phyloP scores from a whole-genome alignment of 2,329 filamentous ascomycete species.

The Huntiella decipiens region DNA sequence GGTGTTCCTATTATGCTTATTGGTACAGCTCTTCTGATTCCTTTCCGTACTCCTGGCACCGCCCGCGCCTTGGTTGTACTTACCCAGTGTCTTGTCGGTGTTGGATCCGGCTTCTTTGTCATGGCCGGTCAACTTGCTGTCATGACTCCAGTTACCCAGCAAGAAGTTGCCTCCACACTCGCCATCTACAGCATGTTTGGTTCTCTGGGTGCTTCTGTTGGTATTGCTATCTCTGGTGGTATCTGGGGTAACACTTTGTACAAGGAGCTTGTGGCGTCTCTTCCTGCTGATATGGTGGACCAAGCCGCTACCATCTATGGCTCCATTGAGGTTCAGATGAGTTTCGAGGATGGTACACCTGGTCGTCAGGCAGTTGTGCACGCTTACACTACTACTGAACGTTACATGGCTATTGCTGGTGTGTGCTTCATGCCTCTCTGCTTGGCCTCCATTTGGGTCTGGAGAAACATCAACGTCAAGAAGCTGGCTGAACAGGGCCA shows the following conservation, averaged over 20 bases:
- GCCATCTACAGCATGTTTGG: slow-evolving; percentile 40
- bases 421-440: slow-evolving; percentile 20
- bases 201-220: slow-evolving; percentile 38
- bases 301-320: slow-evolving; percentile 23
- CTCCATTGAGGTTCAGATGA: slow-evolving; percentile 30
- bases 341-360: slow-evolving; percentile 27
- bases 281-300: slow-evolving; percentile 24
- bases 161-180: slow-evolving; percentile 36
- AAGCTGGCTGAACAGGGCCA: slow-evolving; percentile 17
- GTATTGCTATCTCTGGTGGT: slow-evolving; percentile 37
- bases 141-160: slow-evolving; percentile 35
- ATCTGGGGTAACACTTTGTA: slow-evolving; percentile 40
- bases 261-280: slow-evolving; percentile 21
- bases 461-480: slow-evolving; percentile 24
- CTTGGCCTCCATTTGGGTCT: slow-evolving; percentile 19
- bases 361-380: slow-evolving; percentile 36
- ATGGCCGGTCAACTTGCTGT: slow-evolving; percentile 33
- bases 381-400: slow-evolving; percentile 29
- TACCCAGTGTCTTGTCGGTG: slow-evolving; percentile 37
- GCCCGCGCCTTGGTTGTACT: slow-evolving; percentile 30
- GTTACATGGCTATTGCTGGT: slow-evolving; percentile 24
- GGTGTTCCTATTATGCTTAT: slow-evolving; percentile 24
- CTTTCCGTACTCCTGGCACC: slow-evolving; percentile 22
- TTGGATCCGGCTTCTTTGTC: slow-evolving; percentile 23
- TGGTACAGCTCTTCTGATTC: slow-evolving; percentile 25